phyloP scores from a whole-genome alignment of 2,329 filamentous ascomycete species.

The Penicillium sclerotiorum region DNA sequence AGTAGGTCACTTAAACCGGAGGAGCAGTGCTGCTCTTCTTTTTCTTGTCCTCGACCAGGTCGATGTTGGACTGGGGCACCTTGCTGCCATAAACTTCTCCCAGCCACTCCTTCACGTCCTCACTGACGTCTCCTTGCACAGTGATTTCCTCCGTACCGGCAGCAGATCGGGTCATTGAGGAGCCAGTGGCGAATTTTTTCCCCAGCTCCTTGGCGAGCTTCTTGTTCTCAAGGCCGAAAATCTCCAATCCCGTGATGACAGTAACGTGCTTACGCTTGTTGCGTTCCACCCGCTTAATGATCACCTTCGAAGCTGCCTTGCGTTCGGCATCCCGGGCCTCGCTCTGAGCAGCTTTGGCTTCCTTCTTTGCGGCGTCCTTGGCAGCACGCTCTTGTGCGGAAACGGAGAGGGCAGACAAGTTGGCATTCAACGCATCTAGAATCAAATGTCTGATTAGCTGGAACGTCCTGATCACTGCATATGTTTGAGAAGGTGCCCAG shows the following conservation, averaged over 20 bases:
- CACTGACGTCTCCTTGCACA: slow-evolving; percentile 93
- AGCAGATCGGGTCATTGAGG: slow-evolving; percentile 85
- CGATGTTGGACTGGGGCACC: slow-evolving; percentile 93
- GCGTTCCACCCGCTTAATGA: slow-evolving; percentile 94
- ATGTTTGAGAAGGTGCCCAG: neutral
- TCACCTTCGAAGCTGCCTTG: slow-evolving; percentile 78
- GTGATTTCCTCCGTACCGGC: slow-evolving; percentile 93
- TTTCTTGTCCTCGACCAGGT: slow-evolving; percentile 93
- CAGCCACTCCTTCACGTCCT: slow-evolving; percentile 90
- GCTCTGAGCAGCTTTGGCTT: slow-evolving; percentile 85
- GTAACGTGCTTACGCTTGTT: slow-evolving; percentile 99
- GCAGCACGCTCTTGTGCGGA: slow-evolving; percentile 92
- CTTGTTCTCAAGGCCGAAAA: slow-evolving; percentile 89
- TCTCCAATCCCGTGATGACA: slow-evolving; percentile 84
- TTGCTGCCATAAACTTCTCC: slow-evolving; percentile 79
- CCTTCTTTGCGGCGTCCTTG: slow-evolving; percentile 96
- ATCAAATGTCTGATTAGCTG: neutral
- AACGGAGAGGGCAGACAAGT: slow-evolving; percentile 81
- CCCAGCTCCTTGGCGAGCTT: slow-evolving; percentile 96
- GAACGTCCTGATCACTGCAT: neutral
- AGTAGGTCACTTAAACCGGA: neutral
- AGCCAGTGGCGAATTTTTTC: slow-evolving; percentile 97
- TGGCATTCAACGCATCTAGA: slow-evolving; percentile 76
- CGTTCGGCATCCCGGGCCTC: slow-evolving; percentile 82
- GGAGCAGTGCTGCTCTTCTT: slow-evolving; percentile 64